phyloP scores from a whole-genome alignment of 495 filamentous ascomycete species.

The Aspergillus cavernicola region DNA sequence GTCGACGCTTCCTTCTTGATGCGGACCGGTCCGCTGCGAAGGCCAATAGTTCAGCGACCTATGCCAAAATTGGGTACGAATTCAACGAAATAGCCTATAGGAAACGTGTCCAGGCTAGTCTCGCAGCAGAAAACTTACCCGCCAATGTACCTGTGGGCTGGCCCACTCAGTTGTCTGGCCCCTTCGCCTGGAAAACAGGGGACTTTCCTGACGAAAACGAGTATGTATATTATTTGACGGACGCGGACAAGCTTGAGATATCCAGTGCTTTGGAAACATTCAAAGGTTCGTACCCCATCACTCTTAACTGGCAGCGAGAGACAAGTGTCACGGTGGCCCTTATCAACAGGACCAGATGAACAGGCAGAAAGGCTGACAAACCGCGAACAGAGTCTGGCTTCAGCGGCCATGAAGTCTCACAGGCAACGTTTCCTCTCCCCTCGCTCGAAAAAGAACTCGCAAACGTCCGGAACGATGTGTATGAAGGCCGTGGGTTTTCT shows the following conservation, averaged over 20 bases:
- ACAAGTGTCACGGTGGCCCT: neutral
- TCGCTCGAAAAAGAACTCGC: slow-evolving; percentile 13
- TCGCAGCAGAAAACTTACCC: slow-evolving; percentile 8
- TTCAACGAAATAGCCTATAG: slow-evolving; percentile 13
- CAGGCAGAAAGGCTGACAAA: slow-evolving; percentile 1
- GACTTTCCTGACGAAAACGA: slow-evolving; percentile 11
- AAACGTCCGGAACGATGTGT: slow-evolving; percentile 10
- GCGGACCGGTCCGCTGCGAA: slow-evolving; percentile 10
- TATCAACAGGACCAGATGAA: neutral
- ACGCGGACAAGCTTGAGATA: slow-evolving; percentile 13
- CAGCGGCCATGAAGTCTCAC: slow-evolving; percentile 10
- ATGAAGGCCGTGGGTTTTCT: slow-evolving; percentile 44
- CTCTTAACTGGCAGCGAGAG: neutral
- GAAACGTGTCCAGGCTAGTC: slow-evolving; percentile 13
- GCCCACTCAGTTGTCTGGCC: slow-evolving; percentile 14
- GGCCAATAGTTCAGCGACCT: neutral
- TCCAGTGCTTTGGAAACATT: slow-evolving; percentile 6
- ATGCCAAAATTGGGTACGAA: slow-evolving; percentile 15
- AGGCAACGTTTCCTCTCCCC: slow-evolving; percentile 18
- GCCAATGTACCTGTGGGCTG: slow-evolving; percentile 10
- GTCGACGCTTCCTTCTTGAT: slow-evolving; percentile 13
- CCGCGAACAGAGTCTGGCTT: slow-evolving; percentile 5
- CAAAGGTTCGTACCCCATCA: slow-evolving; percentile 8
- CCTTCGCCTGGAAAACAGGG: slow-evolving; percentile 6
- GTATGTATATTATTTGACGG: slow-evolving; percentile 15